Base-by-base conservation (phyloP, 768 basidiomycete genomes). In the Coprinopsis cinerea region DNA sequence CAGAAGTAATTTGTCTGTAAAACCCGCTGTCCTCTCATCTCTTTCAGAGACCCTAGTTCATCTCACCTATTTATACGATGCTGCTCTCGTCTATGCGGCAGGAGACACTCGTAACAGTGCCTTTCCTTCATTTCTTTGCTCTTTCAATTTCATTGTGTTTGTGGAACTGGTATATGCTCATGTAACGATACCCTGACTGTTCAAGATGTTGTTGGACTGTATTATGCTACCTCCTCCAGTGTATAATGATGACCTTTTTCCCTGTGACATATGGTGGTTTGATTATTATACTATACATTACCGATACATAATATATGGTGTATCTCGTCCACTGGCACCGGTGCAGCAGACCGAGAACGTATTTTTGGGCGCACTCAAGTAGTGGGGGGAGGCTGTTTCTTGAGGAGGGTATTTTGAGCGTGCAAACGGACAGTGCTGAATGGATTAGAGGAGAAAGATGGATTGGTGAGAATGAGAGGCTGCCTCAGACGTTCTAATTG, bases 381-480 rank as follows among this genome's bases (percentile, higher is more conserved):
- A 7, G 43, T 36, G 18, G 9, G 36, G 15, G 56, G 53, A 35
- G 56, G 44, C 40, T 67, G 59, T 54, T 76, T 81, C 55, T 78
- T 81, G 28, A 88, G 53, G 10, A 90, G 70, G 0, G 89, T 88
- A 60, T 91, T 91, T 62, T 83, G 75, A 2, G 83, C 86, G 62
- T 92, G 89, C 3, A 76, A 83, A 4, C 87, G 82, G 56, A 91
- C 86, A 1, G 86, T 83, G 57, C 82, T 70, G 61, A 91, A 91
- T 1, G 89, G 89, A 58, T 83, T 84, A 26, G 75, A 65, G 9
- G 78, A 64, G 59, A 82, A 91, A 32, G 78, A 75, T 4, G 83
- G 73, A 57, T 82, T 83, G 18, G 79, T 71, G 25, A 85, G 70
- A 34, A 91, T 81, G 54, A 83, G 67, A 9, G 86, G 87, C 51